A percentile compares a stretch with the other conserved stretches of the same genome.
Conservation (phyloP, 139 green algal genomes). For the Chlorella sp. region DNA sequence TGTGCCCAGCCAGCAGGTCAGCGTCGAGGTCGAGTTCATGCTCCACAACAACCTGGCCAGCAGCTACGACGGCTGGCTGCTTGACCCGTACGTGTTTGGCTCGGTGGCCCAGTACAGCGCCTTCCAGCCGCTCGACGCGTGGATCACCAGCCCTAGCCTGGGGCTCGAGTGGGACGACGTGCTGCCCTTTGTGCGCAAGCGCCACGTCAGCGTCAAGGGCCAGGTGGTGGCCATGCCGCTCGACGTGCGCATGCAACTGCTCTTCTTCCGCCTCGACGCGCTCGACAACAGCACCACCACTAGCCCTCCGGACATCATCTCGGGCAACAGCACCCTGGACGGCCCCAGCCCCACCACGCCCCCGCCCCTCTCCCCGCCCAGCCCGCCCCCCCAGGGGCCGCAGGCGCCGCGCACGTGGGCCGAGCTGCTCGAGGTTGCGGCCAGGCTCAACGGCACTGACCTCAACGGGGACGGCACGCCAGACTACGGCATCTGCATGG, state of each 20-base stretch:
- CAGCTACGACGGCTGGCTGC: slow-evolving; percentile 21
- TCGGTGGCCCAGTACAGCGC: slow-evolving; percentile 14
- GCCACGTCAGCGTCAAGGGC: not conserved
- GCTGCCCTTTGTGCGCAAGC: slow-evolving; percentile 12
- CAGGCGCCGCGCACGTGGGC: slow-evolving; percentile 31
- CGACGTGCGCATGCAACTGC: slow-evolving; percentile 22
- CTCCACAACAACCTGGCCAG: slow-evolving; percentile 27
- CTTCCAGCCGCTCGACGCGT: slow-evolving; percentile 12
- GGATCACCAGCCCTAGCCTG: not conserved
- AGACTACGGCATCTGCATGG: slow-evolving; percentile 27
- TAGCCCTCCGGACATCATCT: no score
- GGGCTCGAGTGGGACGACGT: slow-evolving; percentile 12
- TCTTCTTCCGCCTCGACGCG: slow-evolving; percentile 24
- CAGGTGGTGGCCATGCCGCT: slow-evolving; percentile 22
- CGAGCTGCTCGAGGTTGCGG: slow-evolving; percentile 15
- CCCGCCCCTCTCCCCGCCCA: no score
- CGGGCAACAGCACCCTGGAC: no score
- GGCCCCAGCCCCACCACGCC: not conserved
- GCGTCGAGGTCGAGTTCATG: slow-evolving; percentile 20
- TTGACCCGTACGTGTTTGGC: slow-evolving; percentile 19
- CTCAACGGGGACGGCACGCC: slow-evolving; percentile 13
- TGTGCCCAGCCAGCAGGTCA: slow-evolving; percentile 17
- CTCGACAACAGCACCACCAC: not conserved
- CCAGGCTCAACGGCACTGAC: slow-evolving; percentile 6
- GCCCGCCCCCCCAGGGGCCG: no score